Percentiles rank a stretch among this genome's conserved stretches.
Conservation (phyloP, 306 rosid species). For the Adenanthera pavonina region DNA sequence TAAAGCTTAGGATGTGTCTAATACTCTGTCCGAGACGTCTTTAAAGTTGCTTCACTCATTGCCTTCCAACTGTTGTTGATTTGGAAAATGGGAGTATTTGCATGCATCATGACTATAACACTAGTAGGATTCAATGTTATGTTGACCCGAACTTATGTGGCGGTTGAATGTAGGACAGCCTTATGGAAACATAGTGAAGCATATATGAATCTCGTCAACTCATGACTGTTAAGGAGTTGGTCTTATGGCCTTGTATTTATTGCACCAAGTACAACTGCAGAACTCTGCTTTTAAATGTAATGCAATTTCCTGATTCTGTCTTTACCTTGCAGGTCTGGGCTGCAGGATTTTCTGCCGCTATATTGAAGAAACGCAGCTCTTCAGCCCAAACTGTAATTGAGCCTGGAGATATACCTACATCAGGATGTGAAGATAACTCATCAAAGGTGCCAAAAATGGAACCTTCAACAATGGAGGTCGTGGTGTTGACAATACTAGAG, state of each 20-base stretch:
- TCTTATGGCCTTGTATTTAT: constrained; percentile 1
- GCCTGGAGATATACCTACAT: constrained; percentile 35
- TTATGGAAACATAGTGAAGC: background rate
- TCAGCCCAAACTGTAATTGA: constrained; percentile 38
- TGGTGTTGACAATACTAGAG: constrained; percentile 61
- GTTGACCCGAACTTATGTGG: constrained; percentile 3
- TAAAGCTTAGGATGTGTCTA: constrained; percentile 6
- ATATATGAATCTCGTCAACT: background rate
- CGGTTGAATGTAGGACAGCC: background rate
- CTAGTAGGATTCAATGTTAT: background rate
- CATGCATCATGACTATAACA: background rate
- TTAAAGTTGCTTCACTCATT: background rate
- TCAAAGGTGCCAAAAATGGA: constrained; percentile 53
- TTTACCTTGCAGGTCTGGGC: constrained; percentile 79
- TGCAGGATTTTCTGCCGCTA: constrained; percentile 84
- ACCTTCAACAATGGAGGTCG: constrained; percentile 51
- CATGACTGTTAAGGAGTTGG: background rate
- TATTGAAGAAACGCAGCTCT: constrained; percentile 72
- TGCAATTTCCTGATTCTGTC: background rate
- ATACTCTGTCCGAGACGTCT: background rate
- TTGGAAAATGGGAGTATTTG: background rate
- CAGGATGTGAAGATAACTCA: constrained; percentile 42
- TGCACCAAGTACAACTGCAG: background rate
- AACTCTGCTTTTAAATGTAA: background rate
- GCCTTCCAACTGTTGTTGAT: constrained; percentile 8